Base-by-base conservation (phyloP, 108 stramenopile genomes). In the Cyclotella choctawhatcheeana region DNA sequence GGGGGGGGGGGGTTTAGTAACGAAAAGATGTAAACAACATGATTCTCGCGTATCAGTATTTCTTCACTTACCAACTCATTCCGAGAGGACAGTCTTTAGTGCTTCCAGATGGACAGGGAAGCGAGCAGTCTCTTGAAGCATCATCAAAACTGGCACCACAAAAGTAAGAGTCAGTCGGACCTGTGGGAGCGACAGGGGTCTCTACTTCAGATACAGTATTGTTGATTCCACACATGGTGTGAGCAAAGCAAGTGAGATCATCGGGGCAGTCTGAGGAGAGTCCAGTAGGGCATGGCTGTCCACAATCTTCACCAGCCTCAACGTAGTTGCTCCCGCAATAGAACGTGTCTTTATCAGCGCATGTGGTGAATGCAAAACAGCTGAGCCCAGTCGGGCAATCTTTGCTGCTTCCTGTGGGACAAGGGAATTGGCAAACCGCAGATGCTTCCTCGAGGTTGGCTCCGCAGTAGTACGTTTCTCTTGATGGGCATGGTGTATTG, bases 341-440 rank as follows among this genome's bases (percentile, higher is more conserved):
- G 51, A 81, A 81, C 0, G 80, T 60, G 47, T 74, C 73, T 47
- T 69, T 74, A 56, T 74, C 80, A n/a, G 73, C 80, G 44, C 80
- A 81, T 0, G 73, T 81, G 25, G 80, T 81, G 35, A 74, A 81
- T 26, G 73, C 80, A 43, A 81, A 81, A 60, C 80, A 81, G 44
- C 73, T 74, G 37, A 81, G 44, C 0, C 80, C 80, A 0, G 69
- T 74, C 21, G 80, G 80, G 35, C 80, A 81, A 33, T 81, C 80
- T 16, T 21, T 8, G 43, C 67, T 69, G 20, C 43, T 73, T 30
- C 61, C 77, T 1, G 73, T 45, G 22, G 80, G 80, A 54, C 80
- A 81, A 1, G 80, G 80, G 32, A 62, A 66, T 27, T 74, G 67
- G 27, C 80, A 81, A 3, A 74, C 61, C 2, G 73, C 60, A 51